Base-by-base conservation (phyloP, 2,329 filamentous ascomycete genomes). In the Grosmannia clavigera region DNA sequence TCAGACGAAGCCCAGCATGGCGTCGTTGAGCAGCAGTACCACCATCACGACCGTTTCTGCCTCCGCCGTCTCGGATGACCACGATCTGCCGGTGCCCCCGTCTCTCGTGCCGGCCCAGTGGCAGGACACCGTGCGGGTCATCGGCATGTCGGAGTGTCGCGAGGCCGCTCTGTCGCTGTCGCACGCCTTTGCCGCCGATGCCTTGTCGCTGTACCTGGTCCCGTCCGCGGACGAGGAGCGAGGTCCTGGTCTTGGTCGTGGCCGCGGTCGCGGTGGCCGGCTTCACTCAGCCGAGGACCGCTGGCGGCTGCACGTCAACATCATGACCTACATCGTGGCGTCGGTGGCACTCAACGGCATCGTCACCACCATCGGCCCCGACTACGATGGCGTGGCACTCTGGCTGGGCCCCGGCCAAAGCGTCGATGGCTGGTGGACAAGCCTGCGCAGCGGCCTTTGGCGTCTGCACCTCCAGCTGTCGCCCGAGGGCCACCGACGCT, bases 321-420 rank as follows among this genome's bases (percentile, higher is more conserved):
- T 91, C 66, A 82, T 92, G 76, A 85, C 84, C 66, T 92, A 90
- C 72, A 80, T 90, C 66, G 85, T 85, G 57, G 87, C 88, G 61
- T 84, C 87, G 62, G 88, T 91, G 70, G 84, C 83, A 71, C 79
- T 87, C 68, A 85, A 85, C 66, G 90, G 89, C 60, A 72, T 90
- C 61, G 88, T 88, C 59, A 86, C 87, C 54, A 84, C 86, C 60
- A 83, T 88, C 63, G 90, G 89, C 22, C 81, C 84, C 6, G 82
- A 91, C 68, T 90, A 87, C 68, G 88, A 90, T 65, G 86, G 83
- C 64, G 85, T 94, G 59, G 88, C 87, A 61, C 76, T 94, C 58
- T 94, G 89, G 88, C 83, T 91, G 76, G 86, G 86, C 19, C 90
- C 88, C 1, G 86, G 85, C 59, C 78, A 83, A 69, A 81, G 87